Evolutionary conservation across 2,329 filamentous ascomycete species (phyloP).

Genomic region (Pseudocercospora vitis): DNA sequence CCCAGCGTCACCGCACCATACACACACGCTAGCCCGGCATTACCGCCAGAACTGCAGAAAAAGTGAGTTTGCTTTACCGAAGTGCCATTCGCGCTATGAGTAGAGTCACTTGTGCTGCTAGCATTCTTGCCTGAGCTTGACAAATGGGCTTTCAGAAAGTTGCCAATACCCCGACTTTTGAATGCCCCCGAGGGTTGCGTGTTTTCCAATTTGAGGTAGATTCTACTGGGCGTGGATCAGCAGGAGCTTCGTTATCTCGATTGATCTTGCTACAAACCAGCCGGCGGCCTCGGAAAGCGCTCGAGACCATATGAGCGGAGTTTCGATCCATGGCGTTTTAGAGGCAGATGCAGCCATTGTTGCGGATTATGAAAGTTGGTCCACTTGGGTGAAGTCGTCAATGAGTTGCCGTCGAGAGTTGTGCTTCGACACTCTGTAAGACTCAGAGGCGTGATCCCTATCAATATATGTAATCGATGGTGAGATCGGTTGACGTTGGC

Average conservation of each 20-base stretch:
- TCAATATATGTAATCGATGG: too few species aligned
- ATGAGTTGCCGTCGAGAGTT: too few species aligned
- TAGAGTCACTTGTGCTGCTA: conserved; percentile 52
- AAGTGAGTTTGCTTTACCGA: conserved; percentile 56
- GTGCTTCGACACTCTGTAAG: too few species aligned
- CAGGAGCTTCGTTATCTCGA: not conserved
- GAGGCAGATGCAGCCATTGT: not conserved
- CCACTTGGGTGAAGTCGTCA: too few species aligned
- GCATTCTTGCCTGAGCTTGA: conserved; percentile 23
- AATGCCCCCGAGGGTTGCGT: conserved; percentile 83
- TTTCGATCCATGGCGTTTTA: conserved; percentile 64
- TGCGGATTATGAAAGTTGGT: not conserved
- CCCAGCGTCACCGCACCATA: conserved; percentile 65
- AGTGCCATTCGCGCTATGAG: conserved; percentile 77
- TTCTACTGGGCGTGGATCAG: conserved; percentile 54
- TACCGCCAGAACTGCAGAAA: conserved; percentile 70
- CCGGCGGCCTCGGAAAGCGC: conserved; percentile 68
- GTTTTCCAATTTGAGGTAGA: conserved; percentile 83
- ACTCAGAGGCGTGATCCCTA: too few species aligned
- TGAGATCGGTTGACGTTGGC: too few species aligned
- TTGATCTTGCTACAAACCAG: conserved; percentile 55
- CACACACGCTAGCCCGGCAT: conserved; percentile 80
- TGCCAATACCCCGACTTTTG: conserved; percentile 74
- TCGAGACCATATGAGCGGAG: conserved; percentile 67
- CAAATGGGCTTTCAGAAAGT: conserved; percentile 55